Conservation (phyloP, 2,329 filamentous ascomycete species). For the Trichoderma simmonsii region DNA sequence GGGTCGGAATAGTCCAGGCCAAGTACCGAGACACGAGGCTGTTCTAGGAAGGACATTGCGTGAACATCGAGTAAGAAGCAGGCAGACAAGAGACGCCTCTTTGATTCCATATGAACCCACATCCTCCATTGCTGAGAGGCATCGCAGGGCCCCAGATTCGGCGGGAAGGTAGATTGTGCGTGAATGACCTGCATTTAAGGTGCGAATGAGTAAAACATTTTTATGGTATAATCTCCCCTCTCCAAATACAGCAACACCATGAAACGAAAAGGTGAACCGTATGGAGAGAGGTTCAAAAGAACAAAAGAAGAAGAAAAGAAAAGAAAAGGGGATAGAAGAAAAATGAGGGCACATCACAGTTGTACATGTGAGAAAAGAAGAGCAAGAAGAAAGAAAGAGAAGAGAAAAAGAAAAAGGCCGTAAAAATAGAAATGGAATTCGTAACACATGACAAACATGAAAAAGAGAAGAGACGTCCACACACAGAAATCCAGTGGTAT, state of each 20-base stretch:
- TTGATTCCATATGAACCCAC: slow-evolving; percentile 53
- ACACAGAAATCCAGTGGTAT: background rate
- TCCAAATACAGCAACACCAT: background rate
- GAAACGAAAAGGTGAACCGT: background rate
- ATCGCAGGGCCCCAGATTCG: slow-evolving; percentile 25
- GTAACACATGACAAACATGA: background rate
- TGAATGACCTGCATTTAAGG: slow-evolving; percentile 40
- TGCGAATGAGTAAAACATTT: slow-evolving; percentile 24
- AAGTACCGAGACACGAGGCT: slow-evolving; percentile 34
- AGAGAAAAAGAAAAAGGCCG: slow-evolving; percentile 21
- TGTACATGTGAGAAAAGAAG: background rate
- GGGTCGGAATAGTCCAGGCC: slow-evolving; percentile 38
- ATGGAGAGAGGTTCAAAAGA: background rate
- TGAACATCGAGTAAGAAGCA: slow-evolving; percentile 58
- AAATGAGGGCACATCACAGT: slow-evolving; percentile 15
- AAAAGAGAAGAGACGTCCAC: slow-evolving; percentile 9
- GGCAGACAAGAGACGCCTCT: slow-evolving; percentile 51
- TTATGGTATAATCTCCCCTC: background rate
- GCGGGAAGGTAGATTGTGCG: slow-evolving; percentile 29
- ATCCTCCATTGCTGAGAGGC: slow-evolving; percentile 44
- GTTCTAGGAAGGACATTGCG: slow-evolving; percentile 53
- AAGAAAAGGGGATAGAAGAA: slow-evolving; percentile 20
- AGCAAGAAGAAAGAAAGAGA: slow-evolving; percentile 15
- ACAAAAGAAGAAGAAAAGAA: background rate
- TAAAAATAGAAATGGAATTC: background rate